phyloP scores from a whole-genome alignment of 1,284 basidiomycete genomes.

The Cryptococcus sp. region DNA sequence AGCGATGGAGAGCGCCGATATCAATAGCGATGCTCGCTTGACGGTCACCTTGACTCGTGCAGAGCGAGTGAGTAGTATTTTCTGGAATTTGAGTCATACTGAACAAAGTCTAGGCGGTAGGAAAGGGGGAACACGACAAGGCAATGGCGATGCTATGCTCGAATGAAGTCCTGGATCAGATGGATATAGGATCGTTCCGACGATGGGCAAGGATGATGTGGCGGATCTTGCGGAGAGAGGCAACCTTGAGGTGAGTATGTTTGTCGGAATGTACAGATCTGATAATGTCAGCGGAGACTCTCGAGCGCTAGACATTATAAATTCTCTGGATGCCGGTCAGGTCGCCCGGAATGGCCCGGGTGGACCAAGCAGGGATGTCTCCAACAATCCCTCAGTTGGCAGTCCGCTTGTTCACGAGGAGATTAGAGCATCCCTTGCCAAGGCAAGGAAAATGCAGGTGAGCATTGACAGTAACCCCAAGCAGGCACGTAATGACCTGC shows the following conservation, averaged over 20 bases:
- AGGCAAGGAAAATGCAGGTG: conserved; percentile 22
- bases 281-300: neutral
- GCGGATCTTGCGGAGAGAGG: neutral
- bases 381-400: conserved; percentile 12
- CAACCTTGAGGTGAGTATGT: neutral
- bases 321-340: neutral
- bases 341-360: conserved; percentile 19
- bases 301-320: neutral
- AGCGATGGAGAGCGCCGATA: conserved; percentile 11
- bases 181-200: neutral
- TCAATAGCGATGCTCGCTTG: conserved; percentile 15
- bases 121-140: conserved; percentile 20
- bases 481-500: neutral
- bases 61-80: conserved; percentile 22
- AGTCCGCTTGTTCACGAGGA: conserved; percentile 23
- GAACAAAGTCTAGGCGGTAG: conserved; percentile 14
- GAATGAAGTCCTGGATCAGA: neutral
- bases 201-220: neutral
- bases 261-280: neutral
- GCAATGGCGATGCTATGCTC: conserved; percentile 32
- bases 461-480: neutral
- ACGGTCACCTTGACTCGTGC: conserved; percentile 23
- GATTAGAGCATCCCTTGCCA: conserved; percentile 13
- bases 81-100: conserved; percentile 3
- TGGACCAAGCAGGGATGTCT: conserved; percentile 13